Base-by-base conservation (phyloP, 2,329 filamentous ascomycete species). In the Tetracladium maxilliforme region DNA sequence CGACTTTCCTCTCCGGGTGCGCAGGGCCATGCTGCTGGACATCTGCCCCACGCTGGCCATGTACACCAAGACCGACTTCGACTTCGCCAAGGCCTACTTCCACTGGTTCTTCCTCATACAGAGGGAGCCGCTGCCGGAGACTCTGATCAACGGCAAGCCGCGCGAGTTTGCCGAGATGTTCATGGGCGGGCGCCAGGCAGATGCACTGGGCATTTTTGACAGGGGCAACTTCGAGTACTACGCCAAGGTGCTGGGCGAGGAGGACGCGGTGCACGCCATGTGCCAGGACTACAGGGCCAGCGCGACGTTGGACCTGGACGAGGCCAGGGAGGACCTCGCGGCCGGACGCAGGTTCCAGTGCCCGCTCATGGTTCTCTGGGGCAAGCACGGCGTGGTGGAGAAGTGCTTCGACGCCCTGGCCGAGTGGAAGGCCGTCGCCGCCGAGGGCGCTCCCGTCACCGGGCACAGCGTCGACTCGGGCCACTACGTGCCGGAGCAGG, bases 61-160 rank as follows among this genome's bases (percentile, higher is more conserved):
- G 57, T 70, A 58, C 44, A 45, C 47, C 24, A 42, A 51, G 10
- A 54, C 53, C 4, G 34, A 54, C 25, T 34, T 49, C 5, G 41
- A 43, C 0, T 59, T 65, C 30, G 58, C 61, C 2, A 48, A 47
- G 15, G 50, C 52, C 1, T 70, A 68, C 40, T 70, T 60, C 35
- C 65, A 71, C 42, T 71, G 66, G 64, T 67, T 66, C 26, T 60
- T 70, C 33, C 50, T 70, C 12, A 61, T 67, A 7, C 66, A 71
- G 37, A 40, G 46, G 1, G 44, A 44, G 5, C 59, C 65, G 0
- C 50, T 70, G 5, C 64, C 59, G 0, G 64, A 69, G 36, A 53
- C 49, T 20, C 43, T 65, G 23, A 56, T 58, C 32, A 43, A 43
- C 0, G 42, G 38, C 0, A 39, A 46, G 14, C 51, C 56, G 4